Conservation (phyloP, 495 filamentous ascomycete species). For the Stereocaulon alpinum region DNA sequence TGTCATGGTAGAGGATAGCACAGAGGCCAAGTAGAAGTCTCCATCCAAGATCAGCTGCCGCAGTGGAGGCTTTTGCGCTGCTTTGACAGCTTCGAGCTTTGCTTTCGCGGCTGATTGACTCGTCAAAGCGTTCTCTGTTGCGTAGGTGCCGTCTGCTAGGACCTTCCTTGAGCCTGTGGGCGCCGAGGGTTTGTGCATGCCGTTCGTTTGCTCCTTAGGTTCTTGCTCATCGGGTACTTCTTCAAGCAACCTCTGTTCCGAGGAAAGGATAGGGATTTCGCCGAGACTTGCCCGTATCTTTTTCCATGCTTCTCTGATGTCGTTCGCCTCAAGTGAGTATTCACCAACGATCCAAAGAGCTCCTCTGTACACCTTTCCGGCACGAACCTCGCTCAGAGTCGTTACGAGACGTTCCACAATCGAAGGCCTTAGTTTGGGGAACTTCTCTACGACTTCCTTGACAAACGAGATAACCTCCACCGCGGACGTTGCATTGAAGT, state of each 20-base stretch:
- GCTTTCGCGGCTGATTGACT: slow-evolving; percentile 82
- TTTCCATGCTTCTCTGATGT: slow-evolving; percentile 97
- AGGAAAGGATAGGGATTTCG: slow-evolving; percentile 94
- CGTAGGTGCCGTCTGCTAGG: slow-evolving; percentile 92
- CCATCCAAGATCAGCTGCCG: slow-evolving; percentile 93
- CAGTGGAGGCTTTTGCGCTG: slow-evolving; percentile 90
- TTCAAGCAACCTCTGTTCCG: slow-evolving; percentile 83
- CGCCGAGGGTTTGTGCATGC: slow-evolving; percentile 61
- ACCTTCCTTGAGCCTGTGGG: slow-evolving; percentile 83
- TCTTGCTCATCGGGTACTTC: slow-evolving; percentile 62
- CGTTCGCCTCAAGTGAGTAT: slow-evolving; percentile 84
- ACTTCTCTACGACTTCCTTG: slow-evolving; percentile 98
- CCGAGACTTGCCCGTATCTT: slow-evolving; percentile 86
- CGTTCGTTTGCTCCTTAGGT: slow-evolving; percentile 66
- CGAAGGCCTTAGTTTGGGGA: slow-evolving; percentile 74
- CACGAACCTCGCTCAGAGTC: slow-evolving; percentile 85
- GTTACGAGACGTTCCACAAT: slow-evolving; percentile 84
- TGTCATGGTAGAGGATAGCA: slow-evolving; percentile 87
- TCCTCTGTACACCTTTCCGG: slow-evolving; percentile 94
- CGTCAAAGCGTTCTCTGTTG: slow-evolving; percentile 91
- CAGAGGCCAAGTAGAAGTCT: slow-evolving; percentile 93
- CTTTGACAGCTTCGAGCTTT: slow-evolving; percentile 91
- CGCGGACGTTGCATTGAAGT: slow-evolving; percentile 93
- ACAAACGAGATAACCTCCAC: slow-evolving; percentile 98
- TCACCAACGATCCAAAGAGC: slow-evolving; percentile 97